Base-by-base conservation (phyloP, 352 stramenopile species). In the Blastocystis sp. region DNA sequence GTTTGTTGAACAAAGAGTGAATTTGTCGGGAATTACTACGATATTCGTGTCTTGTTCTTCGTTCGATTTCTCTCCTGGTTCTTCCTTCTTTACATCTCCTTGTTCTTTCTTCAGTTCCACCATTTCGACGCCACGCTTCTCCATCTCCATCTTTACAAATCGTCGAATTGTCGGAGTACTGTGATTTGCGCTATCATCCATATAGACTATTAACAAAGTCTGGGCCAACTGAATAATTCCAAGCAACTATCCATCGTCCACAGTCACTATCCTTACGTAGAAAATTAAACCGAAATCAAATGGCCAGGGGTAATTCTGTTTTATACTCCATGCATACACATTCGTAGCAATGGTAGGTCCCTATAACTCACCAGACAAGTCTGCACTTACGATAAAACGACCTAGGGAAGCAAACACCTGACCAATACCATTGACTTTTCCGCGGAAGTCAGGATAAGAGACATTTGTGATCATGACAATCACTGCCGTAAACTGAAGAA, bases 351-450 rank as follows among this genome's bases (percentile, higher is more conserved):
- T 84, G 53, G 73, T 68, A 15, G 73, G 73, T n/a, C 73, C 73
- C 73, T 84, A 79, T 30, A n/a, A 24, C 60, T 84, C 48, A 68
- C 56, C 6, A 13, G 30, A 5, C 51, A 22, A 19, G 3, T 51
- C 51, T 51, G 19, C 2, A 17, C 19, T 33, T 53, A 89, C 78
- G 54, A 89, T 59, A 51, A 89, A 89, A 44, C 78, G 58, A 17
- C 78, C 78, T 19, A 42, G 73, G 1, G 78, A 89, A 22, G 60
- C 60, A 42, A 62, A 89, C 40, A 89, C 78, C 51, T 89, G 78
- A 4, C 78, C 78, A 37, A 89, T 89, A 27, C 78, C 78, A 42
- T 89, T 89, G 19, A 89, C 78, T 37, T 77, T 89, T 17, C 78
- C 66, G 13, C 78, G 60, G 78, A 89, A 89, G 27, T 89, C 78